Conservation (phyloP, 257 asterid species). For the Eustoma russellianum region DNA sequence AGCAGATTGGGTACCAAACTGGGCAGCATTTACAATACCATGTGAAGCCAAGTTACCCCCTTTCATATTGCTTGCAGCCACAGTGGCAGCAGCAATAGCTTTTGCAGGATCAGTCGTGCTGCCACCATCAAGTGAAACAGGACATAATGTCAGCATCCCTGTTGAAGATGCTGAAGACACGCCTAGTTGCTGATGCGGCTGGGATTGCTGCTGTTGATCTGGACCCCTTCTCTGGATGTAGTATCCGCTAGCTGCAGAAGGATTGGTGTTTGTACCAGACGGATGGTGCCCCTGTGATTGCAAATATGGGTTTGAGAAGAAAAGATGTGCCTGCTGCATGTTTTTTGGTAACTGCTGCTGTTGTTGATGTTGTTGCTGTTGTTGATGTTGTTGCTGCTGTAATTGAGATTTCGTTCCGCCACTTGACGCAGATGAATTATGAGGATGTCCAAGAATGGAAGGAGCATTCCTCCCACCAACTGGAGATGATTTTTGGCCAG, state of each 20-base stretch:
- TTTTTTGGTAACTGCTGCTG: constrained; percentile 41
- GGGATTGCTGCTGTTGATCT: constrained; percentile 47
- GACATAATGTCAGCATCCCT: constrained; percentile 43
- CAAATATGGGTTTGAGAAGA: constrained; percentile 49
- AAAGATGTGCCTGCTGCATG: constrained; percentile 55
- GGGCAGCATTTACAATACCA: constrained; percentile 46
- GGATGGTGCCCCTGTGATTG: constrained; percentile 54
- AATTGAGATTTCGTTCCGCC: constrained; percentile 36
- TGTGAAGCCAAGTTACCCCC: constrained; percentile 48
- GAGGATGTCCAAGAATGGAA: constrained; percentile 69
- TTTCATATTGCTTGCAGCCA: constrained; percentile 59
- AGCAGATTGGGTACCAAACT: constrained; percentile 41
- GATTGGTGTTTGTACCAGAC: constrained; percentile 22
- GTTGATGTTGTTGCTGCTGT: constrained; percentile 36
- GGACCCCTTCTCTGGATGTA: constrained; percentile 52
- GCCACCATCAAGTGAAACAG: constrained; percentile 30
- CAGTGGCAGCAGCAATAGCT: constrained; percentile 59
- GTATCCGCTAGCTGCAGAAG: constrained; percentile 39
- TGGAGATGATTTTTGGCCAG: constrained; percentile 57
- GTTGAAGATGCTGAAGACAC: constrained; percentile 26
- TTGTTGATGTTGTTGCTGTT: constrained; percentile 29
- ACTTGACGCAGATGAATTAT: constrained; percentile 30
- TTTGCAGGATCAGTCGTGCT: constrained; percentile 80
- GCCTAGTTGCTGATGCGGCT: constrained; percentile 38
- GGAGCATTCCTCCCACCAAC: constrained; percentile 34